Base-by-base conservation (phyloP, 768 basidiomycete species). In the Cyclocybe cylindracea region DNA sequence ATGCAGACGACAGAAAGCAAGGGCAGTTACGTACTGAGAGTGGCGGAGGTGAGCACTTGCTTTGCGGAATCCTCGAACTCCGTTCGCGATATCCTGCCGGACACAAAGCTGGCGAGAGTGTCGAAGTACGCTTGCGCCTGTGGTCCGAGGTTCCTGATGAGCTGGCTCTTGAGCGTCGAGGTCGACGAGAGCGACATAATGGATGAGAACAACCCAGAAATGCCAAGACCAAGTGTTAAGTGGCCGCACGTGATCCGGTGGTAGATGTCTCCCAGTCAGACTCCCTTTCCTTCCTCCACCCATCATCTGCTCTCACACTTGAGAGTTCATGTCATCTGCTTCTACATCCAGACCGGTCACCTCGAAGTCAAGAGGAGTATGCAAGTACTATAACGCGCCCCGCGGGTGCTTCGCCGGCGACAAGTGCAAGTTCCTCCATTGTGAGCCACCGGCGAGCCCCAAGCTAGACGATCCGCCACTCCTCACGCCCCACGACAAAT, bases 371-470 rank as follows among this genome's bases (percentile, higher is more conserved):
- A 78, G 89, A 42, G 89, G 89, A 0, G 61, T 84, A 40, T 92
- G 90, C 71, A 75, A 72, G 45, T 91, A 87, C 63, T 89, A 87
- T 61, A 68, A 72, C 10, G 76, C 78, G 14, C 65, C 76, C 0
- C 72, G 86, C 44, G 90, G 91, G 7, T 93, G 90, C 69, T 87
- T 82, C 55, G 77, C 82, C 6, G 85, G 83, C 34, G 68, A 81
- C 46, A 66, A 67, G 5, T 93, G 90, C 82, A 91, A 88, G 73
- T 93, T 91, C 66, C 73, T 87, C 9, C 90, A 93, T 54, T 82
- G 79, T 42, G 71, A 76, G 19, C 64, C 63, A 5, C 56, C 60
- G 8, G 45, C 47, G 7, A 61, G 66, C 39, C 56, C 62, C 59
- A 72, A 59, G 66, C 76, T 65, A 60, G 66, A 64, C 34, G 55